phyloP scores from a whole-genome alignment of 2,329 filamentous ascomycete species.

The Colletotrichum kahawae region DNA sequence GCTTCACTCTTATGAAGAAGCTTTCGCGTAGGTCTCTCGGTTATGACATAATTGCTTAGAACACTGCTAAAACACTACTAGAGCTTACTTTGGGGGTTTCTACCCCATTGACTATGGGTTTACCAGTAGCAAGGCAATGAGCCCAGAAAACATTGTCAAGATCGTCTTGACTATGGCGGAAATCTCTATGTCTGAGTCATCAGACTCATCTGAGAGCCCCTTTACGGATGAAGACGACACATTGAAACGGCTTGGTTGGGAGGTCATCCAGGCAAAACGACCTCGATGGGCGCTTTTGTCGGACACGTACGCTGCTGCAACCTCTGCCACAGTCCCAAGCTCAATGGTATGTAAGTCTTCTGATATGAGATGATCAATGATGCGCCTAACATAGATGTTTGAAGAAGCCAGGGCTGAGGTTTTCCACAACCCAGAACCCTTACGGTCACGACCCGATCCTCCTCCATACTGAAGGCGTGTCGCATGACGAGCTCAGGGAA shows the following conservation, averaged over 20 bases:
- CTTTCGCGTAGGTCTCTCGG: slow-evolving; percentile 9
- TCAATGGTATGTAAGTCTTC: slow-evolving; percentile 17
- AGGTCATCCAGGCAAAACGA: slow-evolving; percentile 22
- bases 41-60: neutral
- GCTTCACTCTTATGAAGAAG: slow-evolving; percentile 23
- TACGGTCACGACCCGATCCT: slow-evolving; percentile 24
- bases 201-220: slow-evolving; percentile 20
- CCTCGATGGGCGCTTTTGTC: slow-evolving; percentile 26
- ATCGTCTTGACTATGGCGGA: slow-evolving; percentile 25
- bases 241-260: slow-evolving; percentile 24
- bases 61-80: neutral
- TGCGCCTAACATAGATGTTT: neutral
- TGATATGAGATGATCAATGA: neutral
- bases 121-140: slow-evolving; percentile 18
- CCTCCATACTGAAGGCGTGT: slow-evolving; percentile 22
- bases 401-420: neutral
- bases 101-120: slow-evolving; percentile 26
- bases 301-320: slow-evolving; percentile 27
- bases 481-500: slow-evolving; percentile 17
- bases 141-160: slow-evolving; percentile 24
- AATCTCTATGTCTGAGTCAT: slow-evolving; percentile 16
- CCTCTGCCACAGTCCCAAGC: slow-evolving; percentile 10
- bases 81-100: slow-evolving; percentile 25
- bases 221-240: slow-evolving; percentile 22
- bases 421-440: neutral